Evolutionary conservation across 2,329 filamentous ascomycete species (phyloP).

Genomic region (Aspergillus clavatus): DNA sequence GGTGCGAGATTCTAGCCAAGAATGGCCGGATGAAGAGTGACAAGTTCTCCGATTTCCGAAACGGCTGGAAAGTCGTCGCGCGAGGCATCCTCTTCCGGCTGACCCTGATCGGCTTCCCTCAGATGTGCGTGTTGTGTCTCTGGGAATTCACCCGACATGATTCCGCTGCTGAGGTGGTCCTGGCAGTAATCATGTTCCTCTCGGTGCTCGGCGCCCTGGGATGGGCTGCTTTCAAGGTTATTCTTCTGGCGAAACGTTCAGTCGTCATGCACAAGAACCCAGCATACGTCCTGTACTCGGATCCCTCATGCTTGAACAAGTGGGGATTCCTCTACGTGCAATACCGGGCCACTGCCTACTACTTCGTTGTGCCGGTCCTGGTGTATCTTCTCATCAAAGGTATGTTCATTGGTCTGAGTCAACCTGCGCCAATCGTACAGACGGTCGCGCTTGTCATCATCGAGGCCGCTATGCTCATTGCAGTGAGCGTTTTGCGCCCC

Average conservation of each 20-base stretch:
- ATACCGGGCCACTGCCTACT: conserved; percentile 92
- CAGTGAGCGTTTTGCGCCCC: conserved; percentile 72
- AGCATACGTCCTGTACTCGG: conserved; percentile 93
- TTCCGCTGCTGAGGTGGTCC: conserved; percentile 77
- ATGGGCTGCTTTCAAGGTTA: conserved; percentile 87
- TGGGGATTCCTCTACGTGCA: conserved; percentile 98
- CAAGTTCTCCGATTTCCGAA: conserved; percentile 88
- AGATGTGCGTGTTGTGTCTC: conserved; percentile 82
- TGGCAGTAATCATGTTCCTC: conserved; percentile 84
- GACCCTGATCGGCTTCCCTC: conserved; percentile 83
- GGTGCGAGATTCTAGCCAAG: conserved; percentile 71
- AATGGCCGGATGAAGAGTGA: conserved; percentile 74
- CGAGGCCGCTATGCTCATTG: conserved; percentile 73
- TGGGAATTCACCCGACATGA: conserved; percentile 89
- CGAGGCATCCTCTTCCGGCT: conserved; percentile 92
- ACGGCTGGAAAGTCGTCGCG: conserved; percentile 86
- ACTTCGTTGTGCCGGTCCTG: conserved; percentile 80
- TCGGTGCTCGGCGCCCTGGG: conserved; percentile 70
- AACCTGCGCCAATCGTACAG: conserved; percentile 66
- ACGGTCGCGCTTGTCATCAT: conserved; percentile 78
- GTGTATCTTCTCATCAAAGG: conserved; percentile 79
- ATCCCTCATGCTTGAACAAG: conserved; percentile 90
- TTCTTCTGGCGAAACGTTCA: conserved; percentile 80
- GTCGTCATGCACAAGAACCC: conserved; percentile 92
- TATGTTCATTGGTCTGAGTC: conserved; percentile 80